These are phyloP conservation scores for Pseudogymnoascus sp. DNA, from an alignment of 2,329 filamentous ascomycete genomes.

Conservation along the genomic window DNA sequence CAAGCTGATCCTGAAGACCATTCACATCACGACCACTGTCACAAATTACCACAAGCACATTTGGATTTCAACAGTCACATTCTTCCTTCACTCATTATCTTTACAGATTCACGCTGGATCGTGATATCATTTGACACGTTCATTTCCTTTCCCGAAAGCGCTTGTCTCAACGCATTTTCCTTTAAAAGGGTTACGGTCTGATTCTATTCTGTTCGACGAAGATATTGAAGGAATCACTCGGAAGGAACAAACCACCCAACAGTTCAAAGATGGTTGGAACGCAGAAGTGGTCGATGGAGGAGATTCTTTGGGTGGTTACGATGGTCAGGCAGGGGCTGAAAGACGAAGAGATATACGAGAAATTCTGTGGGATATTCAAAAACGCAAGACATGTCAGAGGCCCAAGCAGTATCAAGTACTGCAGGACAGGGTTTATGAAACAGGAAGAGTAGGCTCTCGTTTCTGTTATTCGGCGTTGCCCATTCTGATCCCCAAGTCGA, in stretches of 20 bases:
- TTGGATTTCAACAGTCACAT: background rate
- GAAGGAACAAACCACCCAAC: background rate
- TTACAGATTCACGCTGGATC: background rate
- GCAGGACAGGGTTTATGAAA: background rate
- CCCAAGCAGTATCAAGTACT: conserved; percentile 4
- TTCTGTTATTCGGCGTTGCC: background rate
- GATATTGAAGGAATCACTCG: background rate
- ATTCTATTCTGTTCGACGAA: background rate
- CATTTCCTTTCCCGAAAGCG: background rate
- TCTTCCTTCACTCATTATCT: background rate
- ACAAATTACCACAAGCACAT: background rate
- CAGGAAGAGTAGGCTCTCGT: background rate
- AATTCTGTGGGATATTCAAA: background rate
- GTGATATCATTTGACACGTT: background rate
- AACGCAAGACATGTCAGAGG: background rate
- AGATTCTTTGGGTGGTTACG: conserved; percentile 1
- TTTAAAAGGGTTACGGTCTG: background rate
- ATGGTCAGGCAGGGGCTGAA: background rate
- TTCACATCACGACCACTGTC: background rate
- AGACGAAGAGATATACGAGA: background rate
- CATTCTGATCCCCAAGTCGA: background rate
- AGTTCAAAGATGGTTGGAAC: background rate
- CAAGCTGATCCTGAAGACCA: background rate
- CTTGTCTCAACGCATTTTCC: background rate
- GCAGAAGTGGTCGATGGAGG: conserved; percentile 2